Conservation (phyloP, 768 basidiomycete species). For the Pleurotus salmoneostramineus region DNA sequence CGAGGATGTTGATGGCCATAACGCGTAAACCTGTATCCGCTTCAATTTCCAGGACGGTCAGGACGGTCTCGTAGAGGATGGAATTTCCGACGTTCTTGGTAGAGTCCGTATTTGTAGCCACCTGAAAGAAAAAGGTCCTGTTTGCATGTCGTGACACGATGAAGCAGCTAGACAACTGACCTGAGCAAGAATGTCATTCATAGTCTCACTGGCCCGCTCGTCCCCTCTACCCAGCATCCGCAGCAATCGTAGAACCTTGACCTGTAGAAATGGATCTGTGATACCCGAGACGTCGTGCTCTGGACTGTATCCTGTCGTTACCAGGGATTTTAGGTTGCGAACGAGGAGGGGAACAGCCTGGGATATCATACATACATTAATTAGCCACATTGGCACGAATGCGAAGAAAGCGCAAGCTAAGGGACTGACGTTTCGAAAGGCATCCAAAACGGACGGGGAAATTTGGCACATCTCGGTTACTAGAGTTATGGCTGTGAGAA, state of each 20-base stretch:
- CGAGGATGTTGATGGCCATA: constrained; percentile 99
- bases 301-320: constrained; percentile 95
- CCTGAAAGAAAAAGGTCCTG: constrained; percentile 39
- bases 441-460: constrained; percentile 67
- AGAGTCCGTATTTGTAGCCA: constrained; percentile 98
- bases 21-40: constrained; percentile 94
- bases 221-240: constrained; percentile 87
- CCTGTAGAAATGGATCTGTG: constrained; percentile 93
- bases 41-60: constrained; percentile 95
- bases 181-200: constrained; percentile 99
- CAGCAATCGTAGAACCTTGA: constrained; percentile 87
- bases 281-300: constrained; percentile 99
- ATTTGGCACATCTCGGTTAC: constrained; percentile 92
- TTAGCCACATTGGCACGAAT: neutral
- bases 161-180: constrained; percentile 37
- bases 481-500: constrained; percentile 91
- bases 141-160: no score
- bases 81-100: constrained; percentile 98
- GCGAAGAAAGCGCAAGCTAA: neutral
- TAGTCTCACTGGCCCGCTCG: constrained; percentile 83
- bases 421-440: constrained; percentile 80
- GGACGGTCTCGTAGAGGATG: constrained; percentile 95
- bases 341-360: constrained; percentile 93
- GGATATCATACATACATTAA: neutral
- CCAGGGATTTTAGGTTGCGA: constrained; percentile 90